Conservation (phyloP, 805 yeast species). For the Wickerhamiella dianesei region DNA sequence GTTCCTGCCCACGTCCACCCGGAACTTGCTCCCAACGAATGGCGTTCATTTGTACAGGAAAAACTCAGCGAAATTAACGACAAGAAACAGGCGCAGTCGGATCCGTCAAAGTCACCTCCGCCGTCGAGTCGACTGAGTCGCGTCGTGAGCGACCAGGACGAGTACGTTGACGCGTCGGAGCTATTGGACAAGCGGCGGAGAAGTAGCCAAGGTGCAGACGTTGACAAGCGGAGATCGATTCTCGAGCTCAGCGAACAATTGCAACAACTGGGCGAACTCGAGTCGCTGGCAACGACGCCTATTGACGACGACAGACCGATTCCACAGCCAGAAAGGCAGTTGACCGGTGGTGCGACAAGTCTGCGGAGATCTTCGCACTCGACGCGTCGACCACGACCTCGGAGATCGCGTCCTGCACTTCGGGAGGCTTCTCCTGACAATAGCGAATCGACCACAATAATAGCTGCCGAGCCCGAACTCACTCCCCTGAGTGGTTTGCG, state of each 20-base stretch:
- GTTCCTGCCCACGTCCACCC: conserved; percentile 94
- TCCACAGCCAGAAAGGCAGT: conserved; percentile 1
- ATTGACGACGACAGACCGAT: not conserved
- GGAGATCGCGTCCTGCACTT: not conserved
- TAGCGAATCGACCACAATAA: not conserved
- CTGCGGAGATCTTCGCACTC: conserved; percentile 15
- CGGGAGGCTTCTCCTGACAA: not conserved
- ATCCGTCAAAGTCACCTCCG: not conserved
- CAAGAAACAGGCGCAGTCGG: conserved; percentile 10
- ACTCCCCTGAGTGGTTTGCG: not conserved
- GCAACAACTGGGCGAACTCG: conserved; percentile 57
- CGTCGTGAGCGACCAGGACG: conserved; percentile 25
- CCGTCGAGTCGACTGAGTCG: conserved; percentile 23
- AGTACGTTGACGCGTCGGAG: conserved; percentile 24
- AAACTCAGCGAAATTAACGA: conserved; percentile 26
- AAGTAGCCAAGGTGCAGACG: conserved; percentile 10
- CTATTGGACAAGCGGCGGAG: conserved; percentile 21
- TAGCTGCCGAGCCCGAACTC: not conserved
- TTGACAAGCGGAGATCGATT: conserved; percentile 19
- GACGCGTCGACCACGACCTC: conserved; percentile 8
- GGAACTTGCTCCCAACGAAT: conserved; percentile 81
- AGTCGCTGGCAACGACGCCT: conserved; percentile 50
- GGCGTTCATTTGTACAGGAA: conserved; percentile 30
- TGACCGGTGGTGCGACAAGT: conserved; percentile 12
- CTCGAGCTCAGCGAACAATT: conserved; percentile 47